Evolutionary conservation across 2,329 filamentous ascomycete species (phyloP).

Genomic region (Xylogone sp.): DNA sequence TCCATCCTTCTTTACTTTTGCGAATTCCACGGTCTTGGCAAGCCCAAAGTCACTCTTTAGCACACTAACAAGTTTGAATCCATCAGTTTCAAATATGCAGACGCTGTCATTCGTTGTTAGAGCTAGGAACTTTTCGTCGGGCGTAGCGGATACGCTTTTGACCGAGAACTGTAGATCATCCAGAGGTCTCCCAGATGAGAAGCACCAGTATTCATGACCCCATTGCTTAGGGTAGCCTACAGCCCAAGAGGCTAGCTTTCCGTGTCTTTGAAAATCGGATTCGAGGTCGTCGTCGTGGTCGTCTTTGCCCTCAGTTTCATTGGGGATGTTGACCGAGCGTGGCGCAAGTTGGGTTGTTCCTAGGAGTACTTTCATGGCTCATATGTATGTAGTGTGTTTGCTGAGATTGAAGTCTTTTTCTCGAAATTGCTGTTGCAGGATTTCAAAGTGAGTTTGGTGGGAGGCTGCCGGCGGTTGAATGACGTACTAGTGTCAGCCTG

Average conservation of each 20-base stretch:
- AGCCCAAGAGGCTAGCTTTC: neutral
- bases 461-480: neutral
- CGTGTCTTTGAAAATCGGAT: neutral
- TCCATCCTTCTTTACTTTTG: neutral
- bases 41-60: neutral
- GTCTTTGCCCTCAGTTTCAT: neutral
- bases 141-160: neutral
- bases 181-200: neutral
- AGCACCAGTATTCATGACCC: neutral
- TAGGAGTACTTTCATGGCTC: neutral
- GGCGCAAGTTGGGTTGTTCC: neutral
- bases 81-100: neutral
- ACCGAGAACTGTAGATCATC: neutral
- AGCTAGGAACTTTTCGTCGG: neutral
- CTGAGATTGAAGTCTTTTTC: neutral
- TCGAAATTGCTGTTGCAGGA: neutral
- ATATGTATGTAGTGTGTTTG: neutral
- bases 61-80: neutral
- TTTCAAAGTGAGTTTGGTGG: neutral
- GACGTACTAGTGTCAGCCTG: no score
- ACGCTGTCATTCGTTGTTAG: neutral
- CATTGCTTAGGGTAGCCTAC: neutral
- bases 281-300: neutral
- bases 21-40: neutral
- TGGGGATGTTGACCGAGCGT: neutral